phyloP scores from a whole-genome alignment of 805 yeast species.

The Starmerella gropengiesseri region DNA sequence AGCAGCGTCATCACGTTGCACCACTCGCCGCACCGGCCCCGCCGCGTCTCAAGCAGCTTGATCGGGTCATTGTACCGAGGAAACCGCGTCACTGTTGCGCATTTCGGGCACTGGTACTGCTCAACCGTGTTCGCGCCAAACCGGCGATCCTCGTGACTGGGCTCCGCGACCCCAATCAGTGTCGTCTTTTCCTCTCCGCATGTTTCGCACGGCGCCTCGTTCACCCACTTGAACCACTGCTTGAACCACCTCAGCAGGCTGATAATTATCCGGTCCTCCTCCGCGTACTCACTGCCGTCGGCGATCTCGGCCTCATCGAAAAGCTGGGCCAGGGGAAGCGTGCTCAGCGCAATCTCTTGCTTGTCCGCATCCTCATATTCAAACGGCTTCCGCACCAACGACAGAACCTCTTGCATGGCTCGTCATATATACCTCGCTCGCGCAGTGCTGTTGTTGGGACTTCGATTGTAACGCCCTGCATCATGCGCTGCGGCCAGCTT shows the following conservation, averaged over 20 bases:
- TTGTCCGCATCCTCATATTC: conserved; percentile 36
- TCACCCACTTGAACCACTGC: conserved; percentile 75
- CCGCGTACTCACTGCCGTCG: conserved; percentile 29
- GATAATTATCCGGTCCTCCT: conserved; percentile 48
- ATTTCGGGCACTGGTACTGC: conserved; percentile 47
- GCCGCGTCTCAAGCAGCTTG: conserved; percentile 47
- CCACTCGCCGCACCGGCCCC: conserved; percentile 95
- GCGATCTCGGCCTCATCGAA: conserved; percentile 48
- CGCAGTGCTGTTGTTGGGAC: too few species aligned
- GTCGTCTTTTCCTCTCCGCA: conserved; percentile 42
- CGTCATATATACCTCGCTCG: too few species aligned
- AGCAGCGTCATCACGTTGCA: conserved; percentile 70
- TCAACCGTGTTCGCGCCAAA: conserved; percentile 54
- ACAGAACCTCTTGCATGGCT: not conserved
- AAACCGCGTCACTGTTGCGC: conserved; percentile 43
- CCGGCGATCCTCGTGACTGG: conserved; percentile 37
- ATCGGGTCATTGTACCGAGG: conserved; percentile 67
- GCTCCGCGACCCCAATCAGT: conserved; percentile 33
- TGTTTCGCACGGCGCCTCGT: conserved; percentile 47
- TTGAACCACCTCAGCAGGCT: conserved; percentile 61
- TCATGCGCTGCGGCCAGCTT: too few species aligned
- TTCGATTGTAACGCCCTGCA: too few species aligned
- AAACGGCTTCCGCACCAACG: not conserved
- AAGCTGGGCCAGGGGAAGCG: conserved; percentile 49
- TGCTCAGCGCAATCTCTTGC: conserved; percentile 50